Conservation (phyloP, 768 basidiomycete species). For the Suillus luteus region DNA sequence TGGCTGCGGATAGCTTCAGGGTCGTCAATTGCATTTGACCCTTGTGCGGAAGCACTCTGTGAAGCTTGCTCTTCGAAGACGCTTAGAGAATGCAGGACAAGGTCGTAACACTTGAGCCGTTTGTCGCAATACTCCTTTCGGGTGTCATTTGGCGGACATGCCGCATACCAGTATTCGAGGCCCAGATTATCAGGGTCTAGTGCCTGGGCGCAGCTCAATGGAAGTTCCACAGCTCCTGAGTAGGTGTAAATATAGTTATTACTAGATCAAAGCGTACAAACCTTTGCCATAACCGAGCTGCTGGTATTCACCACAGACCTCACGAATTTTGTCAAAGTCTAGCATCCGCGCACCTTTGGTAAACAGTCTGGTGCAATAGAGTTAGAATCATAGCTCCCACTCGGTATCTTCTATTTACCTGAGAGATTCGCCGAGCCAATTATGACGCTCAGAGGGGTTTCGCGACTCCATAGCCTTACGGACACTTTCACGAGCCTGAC, state of each 20-base stretch:
- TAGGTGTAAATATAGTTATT: slow-evolving; percentile 8
- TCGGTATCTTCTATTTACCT: slow-evolving; percentile 49
- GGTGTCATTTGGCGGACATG: slow-evolving; percentile 57
- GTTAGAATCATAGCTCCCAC: slow-evolving; percentile 7
- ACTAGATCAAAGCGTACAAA: slow-evolving; percentile 30
- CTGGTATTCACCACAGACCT: slow-evolving; percentile 89
- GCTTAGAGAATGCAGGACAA: slow-evolving; percentile 78
- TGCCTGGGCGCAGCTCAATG: slow-evolving; percentile 77
- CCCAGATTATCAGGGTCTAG: slow-evolving; percentile 78
- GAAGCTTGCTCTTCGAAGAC: slow-evolving; percentile 72
- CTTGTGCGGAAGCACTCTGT: slow-evolving; percentile 24
- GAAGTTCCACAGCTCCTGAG: slow-evolving; percentile 81
- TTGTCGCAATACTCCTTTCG: slow-evolving; percentile 58
- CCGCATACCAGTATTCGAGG: slow-evolving; percentile 74
- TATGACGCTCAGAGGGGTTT: slow-evolving; percentile 71
- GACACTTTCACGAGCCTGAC: slow-evolving; percentile 88
- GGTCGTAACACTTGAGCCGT: slow-evolving; percentile 76
- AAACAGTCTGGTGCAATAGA: slow-evolving; percentile 62
- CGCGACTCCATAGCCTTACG: slow-evolving; percentile 85
- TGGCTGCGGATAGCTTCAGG: slow-evolving; percentile 75
- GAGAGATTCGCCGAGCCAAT: slow-evolving; percentile 83
- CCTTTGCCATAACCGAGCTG: slow-evolving; percentile 83
- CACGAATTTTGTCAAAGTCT: slow-evolving; percentile 80
- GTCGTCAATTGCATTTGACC: slow-evolving; percentile 42
- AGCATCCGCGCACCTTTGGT: slow-evolving; percentile 85